Conservation (phyloP, 768 basidiomycete genomes). For the Xerocomus potaroensis region DNA sequence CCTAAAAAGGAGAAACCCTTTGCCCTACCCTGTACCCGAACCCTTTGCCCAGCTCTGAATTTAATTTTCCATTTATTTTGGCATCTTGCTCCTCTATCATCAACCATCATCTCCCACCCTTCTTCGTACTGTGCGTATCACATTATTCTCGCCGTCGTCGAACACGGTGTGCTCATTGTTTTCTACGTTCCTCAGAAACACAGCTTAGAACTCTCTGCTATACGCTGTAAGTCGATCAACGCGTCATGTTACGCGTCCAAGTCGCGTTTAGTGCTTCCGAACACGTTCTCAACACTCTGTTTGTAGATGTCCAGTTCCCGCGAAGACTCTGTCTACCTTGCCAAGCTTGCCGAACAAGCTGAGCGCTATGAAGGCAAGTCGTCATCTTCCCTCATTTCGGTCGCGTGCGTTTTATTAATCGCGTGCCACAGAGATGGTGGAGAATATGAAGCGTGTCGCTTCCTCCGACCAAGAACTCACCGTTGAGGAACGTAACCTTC, state of each 20-base stretch:
- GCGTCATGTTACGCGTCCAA: constrained; percentile 39
- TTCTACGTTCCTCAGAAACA: constrained; percentile 11
- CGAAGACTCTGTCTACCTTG: constrained; percentile 98
- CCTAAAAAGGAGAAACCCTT: constrained; percentile 28
- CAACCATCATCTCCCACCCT: constrained; percentile 43
- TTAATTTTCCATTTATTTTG: constrained; percentile 56
- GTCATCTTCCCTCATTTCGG: not conserved
- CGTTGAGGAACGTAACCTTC: constrained; percentile 96
- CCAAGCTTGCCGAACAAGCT: constrained; percentile 99
- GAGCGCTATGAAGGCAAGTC: constrained; percentile 93
- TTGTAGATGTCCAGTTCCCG: constrained; percentile 72
- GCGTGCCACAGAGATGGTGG: constrained; percentile 77
- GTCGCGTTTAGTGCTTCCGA: constrained; percentile 16
- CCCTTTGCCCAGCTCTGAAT: constrained; percentile 73
- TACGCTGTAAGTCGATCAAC: constrained; percentile 40
- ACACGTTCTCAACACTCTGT: constrained; percentile 14
- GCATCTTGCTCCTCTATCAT: constrained; percentile 40
- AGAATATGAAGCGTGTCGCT: constrained; percentile 99
- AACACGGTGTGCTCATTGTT: constrained; percentile 34
- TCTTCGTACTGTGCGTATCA: constrained; percentile 41
- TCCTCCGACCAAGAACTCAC: constrained; percentile 98
- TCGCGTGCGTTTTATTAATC: constrained; percentile 15
- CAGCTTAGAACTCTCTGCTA: constrained; percentile 23
- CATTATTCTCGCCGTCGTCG: constrained; percentile 28
- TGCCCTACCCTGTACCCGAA: constrained; percentile 46